These are phyloP conservation scores for Vanderwaltozyma tropicalis DNA, from an alignment of 805 yeast genomes.

Conservation along the genomic window DNA sequence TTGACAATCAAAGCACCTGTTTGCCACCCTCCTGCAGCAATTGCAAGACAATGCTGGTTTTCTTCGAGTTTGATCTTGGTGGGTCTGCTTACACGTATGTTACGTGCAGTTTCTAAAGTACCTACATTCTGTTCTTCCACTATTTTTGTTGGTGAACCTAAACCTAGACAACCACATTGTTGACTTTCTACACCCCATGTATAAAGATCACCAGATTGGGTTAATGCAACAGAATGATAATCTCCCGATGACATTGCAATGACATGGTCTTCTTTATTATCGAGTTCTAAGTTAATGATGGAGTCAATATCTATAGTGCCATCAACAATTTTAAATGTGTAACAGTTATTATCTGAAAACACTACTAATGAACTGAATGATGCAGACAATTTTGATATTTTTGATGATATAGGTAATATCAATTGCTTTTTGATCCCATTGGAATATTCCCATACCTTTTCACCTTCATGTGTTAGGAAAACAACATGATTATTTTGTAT, in stretches of 20 bases:
- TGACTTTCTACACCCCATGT: slow-evolving; percentile 63
- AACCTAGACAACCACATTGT: slow-evolving; percentile 60
- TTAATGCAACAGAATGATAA: slow-evolving; percentile 57
- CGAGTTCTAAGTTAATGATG: slow-evolving; percentile 10
- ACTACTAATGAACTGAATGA: slow-evolving; percentile 45
- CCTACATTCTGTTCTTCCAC: slow-evolving; percentile 19
- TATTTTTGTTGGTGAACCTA: slow-evolving; percentile 33
- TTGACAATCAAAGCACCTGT: slow-evolving; percentile 48
- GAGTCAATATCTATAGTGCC: slow-evolving; percentile 9
- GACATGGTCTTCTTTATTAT: slow-evolving; percentile 35
- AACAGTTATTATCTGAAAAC: slow-evolving; percentile 41
- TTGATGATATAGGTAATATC: slow-evolving; percentile 16
- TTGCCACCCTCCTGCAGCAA: slow-evolving; percentile 77
- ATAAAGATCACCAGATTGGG: slow-evolving; percentile 43
- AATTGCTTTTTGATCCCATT: slow-evolving; percentile 7
- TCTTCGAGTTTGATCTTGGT: slow-evolving; percentile 28
- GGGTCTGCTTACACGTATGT: slow-evolving; percentile 35
- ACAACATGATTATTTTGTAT: slow-evolving; percentile 36
- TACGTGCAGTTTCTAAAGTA: slow-evolving; percentile 23
- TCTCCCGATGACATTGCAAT: slow-evolving; percentile 60
- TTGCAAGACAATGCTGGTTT: slow-evolving; percentile 41
- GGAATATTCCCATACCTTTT: slow-evolving; percentile 28
- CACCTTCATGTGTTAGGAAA: slow-evolving; percentile 38
- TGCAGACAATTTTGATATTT: slow-evolving; percentile 44
- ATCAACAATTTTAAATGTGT: slow-evolving; percentile 13